phyloP scores from a whole-genome alignment of 768 basidiomycete species.

The Tulasnella sp. region DNA sequence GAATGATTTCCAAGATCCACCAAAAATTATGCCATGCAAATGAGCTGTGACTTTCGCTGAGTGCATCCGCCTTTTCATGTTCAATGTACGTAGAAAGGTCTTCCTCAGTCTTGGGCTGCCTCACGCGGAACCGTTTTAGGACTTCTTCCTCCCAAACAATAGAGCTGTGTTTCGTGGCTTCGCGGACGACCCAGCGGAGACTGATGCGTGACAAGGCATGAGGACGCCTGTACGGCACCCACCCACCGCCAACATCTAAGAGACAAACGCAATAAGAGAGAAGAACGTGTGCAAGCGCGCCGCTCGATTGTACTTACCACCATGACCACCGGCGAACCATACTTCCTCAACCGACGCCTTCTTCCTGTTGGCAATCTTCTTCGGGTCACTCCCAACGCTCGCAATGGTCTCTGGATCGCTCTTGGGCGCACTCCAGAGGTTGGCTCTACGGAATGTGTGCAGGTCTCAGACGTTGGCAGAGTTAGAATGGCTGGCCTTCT shows the following conservation, averaged over 20 bases:
- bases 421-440: neutral
- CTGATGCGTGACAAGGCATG: constrained; percentile 15
- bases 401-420: neutral
- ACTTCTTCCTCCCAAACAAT: neutral
- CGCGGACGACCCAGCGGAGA: constrained; percentile 16
- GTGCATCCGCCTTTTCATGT: neutral
- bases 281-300: neutral
- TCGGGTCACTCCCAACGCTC: too few relatives aligned
- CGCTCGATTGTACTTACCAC: neutral
- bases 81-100: neutral
- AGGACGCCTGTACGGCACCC: neutral
- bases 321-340: constrained; percentile 13
- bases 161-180: neutral
- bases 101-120: neutral
- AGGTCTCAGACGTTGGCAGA: too few relatives aligned
- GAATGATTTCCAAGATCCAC: constrained; percentile 1
- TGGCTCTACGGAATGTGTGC: neutral
- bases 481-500: too few relatives aligned
- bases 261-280: neutral
- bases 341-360: constrained; percentile 8
- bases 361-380: neutral
- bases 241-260: constrained; percentile 14
- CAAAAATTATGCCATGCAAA: neutral
- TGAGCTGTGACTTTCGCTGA: neutral
- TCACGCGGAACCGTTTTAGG: constrained; percentile 2